These are phyloP conservation scores for Raphanus hybrid DNA, from an alignment of 441 rosid species.

Conservation along the genomic window DNA sequence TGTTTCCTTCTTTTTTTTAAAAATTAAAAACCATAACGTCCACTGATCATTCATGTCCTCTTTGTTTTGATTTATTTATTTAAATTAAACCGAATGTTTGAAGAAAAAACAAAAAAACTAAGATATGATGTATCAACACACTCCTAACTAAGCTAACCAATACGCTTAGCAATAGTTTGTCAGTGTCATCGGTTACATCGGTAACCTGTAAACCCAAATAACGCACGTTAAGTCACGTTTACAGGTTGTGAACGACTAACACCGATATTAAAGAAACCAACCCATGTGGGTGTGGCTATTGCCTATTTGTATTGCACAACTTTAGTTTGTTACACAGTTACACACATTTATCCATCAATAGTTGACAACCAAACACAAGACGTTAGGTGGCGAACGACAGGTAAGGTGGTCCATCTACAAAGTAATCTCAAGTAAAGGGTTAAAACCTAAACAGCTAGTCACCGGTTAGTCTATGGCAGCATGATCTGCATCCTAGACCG, in stretches of 20 bases:
- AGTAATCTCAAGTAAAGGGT: not conserved
- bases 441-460: no score
- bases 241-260: not conserved
- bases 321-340: not conserved
- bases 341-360: no score
- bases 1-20: conserved; percentile 9
- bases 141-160: not conserved
- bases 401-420: not conserved
- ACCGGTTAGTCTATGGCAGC: no score
- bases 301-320: not conserved
- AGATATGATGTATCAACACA: not conserved
- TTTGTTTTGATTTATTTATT: not conserved
- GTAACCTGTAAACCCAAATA: not conserved
- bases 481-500: no score
- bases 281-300: not conserved
- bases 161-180: not conserved
- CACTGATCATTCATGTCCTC: not conserved
- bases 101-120: no score
- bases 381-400: not conserved
- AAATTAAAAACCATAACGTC: not conserved
- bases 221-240: not conserved
- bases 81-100: not conserved
- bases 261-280: not conserved
- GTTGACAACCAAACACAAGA: not conserved
- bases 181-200: not conserved